Base-by-base conservation (phyloP, 1,284 basidiomycete genomes). In the Athelia sp. region DNA sequence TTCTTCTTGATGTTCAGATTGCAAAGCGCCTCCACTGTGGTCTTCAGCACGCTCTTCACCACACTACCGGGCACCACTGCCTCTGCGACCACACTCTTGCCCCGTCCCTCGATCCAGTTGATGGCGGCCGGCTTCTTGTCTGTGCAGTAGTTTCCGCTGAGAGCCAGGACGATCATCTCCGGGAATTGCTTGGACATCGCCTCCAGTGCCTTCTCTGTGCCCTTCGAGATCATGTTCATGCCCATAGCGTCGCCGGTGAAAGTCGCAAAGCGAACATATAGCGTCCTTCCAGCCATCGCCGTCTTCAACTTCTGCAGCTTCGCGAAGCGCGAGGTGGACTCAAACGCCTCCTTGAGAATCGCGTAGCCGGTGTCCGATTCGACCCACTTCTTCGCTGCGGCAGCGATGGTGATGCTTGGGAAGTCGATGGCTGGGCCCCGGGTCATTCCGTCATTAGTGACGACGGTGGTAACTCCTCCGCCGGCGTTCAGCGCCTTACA, bases 91-190 rank as follows among this genome's bases (percentile, higher is more conserved):
- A 99, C 90, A 50, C 87, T 90, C 86, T 99, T 99, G 23, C 97
- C 97, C 50, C 96, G 79, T 1, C 97, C 97, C 70, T 98, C 96
- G 59, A 99, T 98, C 97, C 97, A 99, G 74, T 99, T 99, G 73
- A 99, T 98, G 42, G 97, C 97, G 8, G 96, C 93, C 0, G 97
- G 92, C 76, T 99, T 99, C 87, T 99, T 99, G 74, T 99, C 97
- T 50, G 93, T 99, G 75, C 97, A 99, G 69, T 98, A 99, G 71
- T 99, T 99, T 47, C 96, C 97, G 3, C 89, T 93, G 10, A 99
- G 79, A 13, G 95, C 91, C 22, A 98, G 78, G n/a, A 95, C 84
- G 59, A 85, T 72, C 95, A 98, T 98, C 50, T 89, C 85, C 3
- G 96, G 96, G 77, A 93, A 99, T 62, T 86, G 72, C 54, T 78